Conservation (phyloP, 768 basidiomycete species). For the Auriscalpium orientale region DNA sequence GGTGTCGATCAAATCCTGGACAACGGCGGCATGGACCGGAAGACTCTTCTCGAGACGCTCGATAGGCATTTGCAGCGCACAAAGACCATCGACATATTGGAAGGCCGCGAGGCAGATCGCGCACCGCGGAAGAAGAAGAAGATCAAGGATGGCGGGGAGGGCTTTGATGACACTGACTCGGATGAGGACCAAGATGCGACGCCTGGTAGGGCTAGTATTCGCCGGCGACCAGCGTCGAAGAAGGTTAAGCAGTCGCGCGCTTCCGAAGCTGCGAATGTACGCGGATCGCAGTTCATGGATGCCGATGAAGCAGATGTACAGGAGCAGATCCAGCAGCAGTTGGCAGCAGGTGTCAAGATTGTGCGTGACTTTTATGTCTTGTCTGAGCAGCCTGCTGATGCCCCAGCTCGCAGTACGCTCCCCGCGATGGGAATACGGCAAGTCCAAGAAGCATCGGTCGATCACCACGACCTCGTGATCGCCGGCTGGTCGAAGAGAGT, state of each 20-base stretch:
- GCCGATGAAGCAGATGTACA: conserved; percentile 78
- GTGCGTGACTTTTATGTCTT: conserved; percentile 33
- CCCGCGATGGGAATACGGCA: conserved; percentile 47
- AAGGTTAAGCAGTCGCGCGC: conserved; percentile 32
- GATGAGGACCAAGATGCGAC: conserved; percentile 49
- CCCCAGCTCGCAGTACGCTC: conserved; percentile 43
- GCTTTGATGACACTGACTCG: conserved; percentile 34
- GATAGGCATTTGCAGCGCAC: conserved; percentile 78
- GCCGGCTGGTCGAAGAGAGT: conserved; percentile 26
- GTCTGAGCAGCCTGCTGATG: background rate
- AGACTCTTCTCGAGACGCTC: conserved; percentile 69
- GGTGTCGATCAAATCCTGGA: conserved; percentile 70
- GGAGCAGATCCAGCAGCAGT: conserved; percentile 81
- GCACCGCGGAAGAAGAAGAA: conserved; percentile 19
- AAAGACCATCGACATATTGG: conserved; percentile 79
- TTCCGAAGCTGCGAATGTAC: conserved; percentile 40
- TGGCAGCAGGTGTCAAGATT: conserved; percentile 66
- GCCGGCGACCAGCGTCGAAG: conserved; percentile 26
- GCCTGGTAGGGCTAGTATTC: conserved; percentile 45
- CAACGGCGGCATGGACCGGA: conserved; percentile 64
- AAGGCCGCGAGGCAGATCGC: conserved; percentile 48
- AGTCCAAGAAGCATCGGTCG: conserved; percentile 64
- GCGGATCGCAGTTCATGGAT: conserved; percentile 82
- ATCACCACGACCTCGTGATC: conserved; percentile 53
- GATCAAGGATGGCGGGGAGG: conserved; percentile 29